These are phyloP conservation scores for Cyanidiococcus yangmingshanensis DNA, from an alignment of 23 red algal species.

Conservation along the genomic window DNA sequence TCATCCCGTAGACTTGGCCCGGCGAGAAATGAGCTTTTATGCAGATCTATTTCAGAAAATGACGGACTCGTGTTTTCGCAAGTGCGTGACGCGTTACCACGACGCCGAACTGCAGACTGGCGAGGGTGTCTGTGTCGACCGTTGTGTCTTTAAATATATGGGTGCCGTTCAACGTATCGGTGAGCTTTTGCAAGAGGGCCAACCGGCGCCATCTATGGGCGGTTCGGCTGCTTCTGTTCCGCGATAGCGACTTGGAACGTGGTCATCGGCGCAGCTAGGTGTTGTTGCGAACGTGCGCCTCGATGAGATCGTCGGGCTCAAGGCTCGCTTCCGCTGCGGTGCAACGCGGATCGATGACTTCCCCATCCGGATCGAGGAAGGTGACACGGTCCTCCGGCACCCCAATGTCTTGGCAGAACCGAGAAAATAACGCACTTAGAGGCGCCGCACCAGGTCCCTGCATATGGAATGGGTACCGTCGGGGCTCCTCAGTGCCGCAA, in stretches of 20 bases:
- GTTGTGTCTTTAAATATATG: conserved; percentile 30
- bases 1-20: conserved; percentile 21
- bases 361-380: conserved; percentile 2
- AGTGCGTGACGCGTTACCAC: conserved; percentile 25
- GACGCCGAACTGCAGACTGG: conserved; percentile 29
- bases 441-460: not conserved
- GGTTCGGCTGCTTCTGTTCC: not conserved
- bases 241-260: not conserved
- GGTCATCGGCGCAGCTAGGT: not conserved
- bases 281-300: not conserved
- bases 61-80: conserved; percentile 27
- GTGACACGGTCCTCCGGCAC: not conserved
- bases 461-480: not conserved
- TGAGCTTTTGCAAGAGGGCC: conserved; percentile 16
- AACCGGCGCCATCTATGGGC: not conserved
- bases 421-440: not conserved
- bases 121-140: conserved; percentile 28
- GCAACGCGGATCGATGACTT: not conserved
- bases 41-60: conserved; percentile 37
- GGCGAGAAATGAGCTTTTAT: conserved; percentile 37
- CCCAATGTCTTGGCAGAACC: not conserved
- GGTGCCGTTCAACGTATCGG: not conserved
- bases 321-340: not conserved
- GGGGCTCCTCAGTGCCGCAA: not conserved
- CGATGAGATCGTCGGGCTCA: conserved; percentile 7